Conservation (phyloP, 306 rosid species). For the Canavalia gladiata region DNA sequence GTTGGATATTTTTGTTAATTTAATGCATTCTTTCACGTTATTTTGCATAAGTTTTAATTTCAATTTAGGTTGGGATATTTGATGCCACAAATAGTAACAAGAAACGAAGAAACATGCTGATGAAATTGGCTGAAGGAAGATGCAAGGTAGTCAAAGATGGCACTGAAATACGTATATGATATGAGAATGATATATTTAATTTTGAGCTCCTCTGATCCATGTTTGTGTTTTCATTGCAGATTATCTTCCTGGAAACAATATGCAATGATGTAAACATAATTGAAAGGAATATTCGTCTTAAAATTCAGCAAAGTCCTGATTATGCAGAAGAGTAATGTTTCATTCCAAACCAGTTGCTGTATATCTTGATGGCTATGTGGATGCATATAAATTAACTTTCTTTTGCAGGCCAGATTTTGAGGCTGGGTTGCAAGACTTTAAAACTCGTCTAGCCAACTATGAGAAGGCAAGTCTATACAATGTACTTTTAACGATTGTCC, state of each 20-base stretch:
- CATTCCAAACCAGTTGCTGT: conserved; percentile 43
- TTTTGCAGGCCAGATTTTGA: conserved; percentile 92
- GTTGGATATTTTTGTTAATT: conserved; percentile 40
- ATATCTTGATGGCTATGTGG: conserved; percentile 39
- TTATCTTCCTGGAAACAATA: conserved; percentile 94
- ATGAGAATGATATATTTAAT: conserved; percentile 34
- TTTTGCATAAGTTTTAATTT: conserved; percentile 39
- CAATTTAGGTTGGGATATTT: conserved; percentile 91
- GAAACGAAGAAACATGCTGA: conserved; percentile 91
- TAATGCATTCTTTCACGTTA: conserved; percentile 33
- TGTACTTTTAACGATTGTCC: conserved; percentile 42
- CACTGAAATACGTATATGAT: conserved; percentile 39
- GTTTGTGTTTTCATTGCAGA: conserved; percentile 62
- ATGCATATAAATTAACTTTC: conserved; percentile 42
- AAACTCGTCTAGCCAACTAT: conserved; percentile 83
- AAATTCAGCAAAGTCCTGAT: conserved; percentile 99
- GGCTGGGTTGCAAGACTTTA: conserved; percentile 89
- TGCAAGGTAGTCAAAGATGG: conserved; percentile 78
- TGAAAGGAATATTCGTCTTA: conserved; percentile 94
- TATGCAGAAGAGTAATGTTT: conserved; percentile 96
- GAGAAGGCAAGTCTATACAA: conserved; percentile 67
- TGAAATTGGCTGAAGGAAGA: conserved; percentile 98
- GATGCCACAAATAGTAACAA: conserved; percentile 96
- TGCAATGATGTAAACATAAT: conserved; percentile 93
- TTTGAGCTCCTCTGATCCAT: conserved; percentile 39